Base-by-base conservation (phyloP, 116 monocot genomes). In the Iris pallida region DNA sequence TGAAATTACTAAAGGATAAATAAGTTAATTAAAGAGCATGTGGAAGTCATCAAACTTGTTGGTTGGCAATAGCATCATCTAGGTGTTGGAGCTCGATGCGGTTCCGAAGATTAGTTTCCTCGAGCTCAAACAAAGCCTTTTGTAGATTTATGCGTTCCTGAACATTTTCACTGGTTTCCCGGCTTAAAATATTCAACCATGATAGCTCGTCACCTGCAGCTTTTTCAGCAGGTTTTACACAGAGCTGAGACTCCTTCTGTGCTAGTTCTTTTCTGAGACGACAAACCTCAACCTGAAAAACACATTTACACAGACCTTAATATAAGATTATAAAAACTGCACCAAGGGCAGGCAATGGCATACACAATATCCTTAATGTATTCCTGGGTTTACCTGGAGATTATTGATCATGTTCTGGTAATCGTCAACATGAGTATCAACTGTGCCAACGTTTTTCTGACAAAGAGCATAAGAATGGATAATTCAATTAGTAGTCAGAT, bases 111-210 rank as follows among this genome's bases (percentile, higher is more conserved):
- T 97, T 97, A 15, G 90, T 97, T 75, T 97, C 97, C 68, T 97
- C 97, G 18, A 97, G 75, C 66, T 97, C 97, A 80, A 97, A 90
- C 40, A 90, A 63, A 51, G 97, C 97, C 73, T 90, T 97, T 59
- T 97, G 97, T 44, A 92, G 83, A 61, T 97, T 97, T 66, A 97
- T 92, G 49, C 97, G 87, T 60, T 97, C 97, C 66, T 97, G 97
- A 65, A 92, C 97, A 80, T 97, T 97, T 78, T 97, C 97, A 73
- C 87, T 86, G 13, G 88, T 97, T 79, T 92, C 92, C 46, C 74
- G 79, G 65, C 97, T 92, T 70, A 97, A 80, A 72, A 87, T 55
- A 75, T 97, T 85, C 56, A 97, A 76, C 97, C 85, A 92, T 14
- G 97, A 90, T 68, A 92, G 81, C 68, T 97, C 97, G 71, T 85